Evolutionary conservation across 257 asterid genomes (phyloP).

Genomic region (Paraleonurus japonicus): DNA sequence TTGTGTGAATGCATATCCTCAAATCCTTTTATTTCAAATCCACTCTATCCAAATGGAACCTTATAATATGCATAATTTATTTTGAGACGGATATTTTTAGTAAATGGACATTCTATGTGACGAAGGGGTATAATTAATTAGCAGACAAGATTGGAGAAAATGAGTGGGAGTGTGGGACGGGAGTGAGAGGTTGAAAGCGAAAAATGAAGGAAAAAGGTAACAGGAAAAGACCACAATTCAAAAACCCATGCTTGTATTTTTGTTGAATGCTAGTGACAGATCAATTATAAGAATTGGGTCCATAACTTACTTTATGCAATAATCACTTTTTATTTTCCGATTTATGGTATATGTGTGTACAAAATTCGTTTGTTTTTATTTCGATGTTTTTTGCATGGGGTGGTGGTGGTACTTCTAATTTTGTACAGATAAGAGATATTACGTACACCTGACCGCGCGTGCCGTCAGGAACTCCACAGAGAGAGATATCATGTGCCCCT

Average conservation of each 20-base stretch:
- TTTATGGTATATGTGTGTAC: not conserved
- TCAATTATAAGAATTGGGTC: constrained; percentile 31
- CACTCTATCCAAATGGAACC: too few species aligned
- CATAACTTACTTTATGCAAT: not conserved
- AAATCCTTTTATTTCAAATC: too few species aligned
- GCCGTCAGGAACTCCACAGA: constrained; percentile 70
- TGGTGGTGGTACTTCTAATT: not conserved
- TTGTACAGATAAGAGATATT: constrained; percentile 15
- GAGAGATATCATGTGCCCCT: not conserved
- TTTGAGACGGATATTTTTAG: too few species aligned
- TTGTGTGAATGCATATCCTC: too few species aligned
- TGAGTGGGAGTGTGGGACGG: not conserved
- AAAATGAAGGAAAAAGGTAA: constrained; percentile 18
- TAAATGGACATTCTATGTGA: too few species aligned
- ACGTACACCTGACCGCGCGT: constrained; percentile 77
- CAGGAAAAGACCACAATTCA: constrained; percentile 20
- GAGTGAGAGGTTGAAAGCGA: constrained; percentile 9
- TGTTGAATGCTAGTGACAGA: constrained; percentile 27
- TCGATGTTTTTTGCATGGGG: constrained; percentile 21
- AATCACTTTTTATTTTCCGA: not conserved
- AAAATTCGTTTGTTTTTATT: not conserved
- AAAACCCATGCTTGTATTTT: constrained; percentile 28
- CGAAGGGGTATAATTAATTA: too few species aligned
- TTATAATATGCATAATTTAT: too few species aligned
- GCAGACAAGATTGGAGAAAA: not conserved